Evolutionary conservation across 78 protist genomes (phyloP), one percentile per base, ranked within the genome.

Genomic region (Dictyostelium purpureum): DNA sequence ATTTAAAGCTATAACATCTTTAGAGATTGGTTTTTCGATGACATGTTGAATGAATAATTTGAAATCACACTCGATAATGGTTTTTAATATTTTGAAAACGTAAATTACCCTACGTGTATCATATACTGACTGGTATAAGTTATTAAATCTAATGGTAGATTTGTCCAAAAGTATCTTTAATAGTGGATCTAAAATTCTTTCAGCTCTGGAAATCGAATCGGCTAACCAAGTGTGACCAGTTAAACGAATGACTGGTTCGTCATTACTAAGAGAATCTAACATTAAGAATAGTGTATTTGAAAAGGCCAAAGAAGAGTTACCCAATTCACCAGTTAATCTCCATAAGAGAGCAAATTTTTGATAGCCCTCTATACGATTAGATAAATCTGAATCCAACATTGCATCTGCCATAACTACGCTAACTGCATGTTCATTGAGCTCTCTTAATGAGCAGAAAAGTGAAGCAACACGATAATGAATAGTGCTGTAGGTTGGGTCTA

Each of bases 221-320:
- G 91, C 87, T 3, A 80, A 61, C 95, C 95, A 92, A 16, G 95
- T 79, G 35, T 77, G 89, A 45, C 95, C 95, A 6, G 88, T 87
- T 59, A 92, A 61, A 21, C 81, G 61, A 21, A 83, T 87, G 80
- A 79, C 70, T 43, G 95, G 95, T 67, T 92, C 89, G 3, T 80
- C 88, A 45, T 92, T 83, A n/a, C 70, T 4, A 5, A 92, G 59
- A 14, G 88, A 71, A 52, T 92, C 95, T 10, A 92, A 37, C 95
- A 92, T 92, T 0, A 92, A 35, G 31, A 92, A 92, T 1, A 92
- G 75, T 1, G 90, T 92, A 24, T 83, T 74, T 61, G 91, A 82
- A 59, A 92, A 78, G 9, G 88, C 82, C 28, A 70, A 26, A 21
- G 89, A 37, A 1, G 63, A 57, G 43, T 52, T 88, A 37, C 94